Evolutionary conservation across 371 early-diverging fungal species (phyloP), one percentile per base, ranked within the genome.

Genomic region (Rhizomucor pusillus): DNA sequence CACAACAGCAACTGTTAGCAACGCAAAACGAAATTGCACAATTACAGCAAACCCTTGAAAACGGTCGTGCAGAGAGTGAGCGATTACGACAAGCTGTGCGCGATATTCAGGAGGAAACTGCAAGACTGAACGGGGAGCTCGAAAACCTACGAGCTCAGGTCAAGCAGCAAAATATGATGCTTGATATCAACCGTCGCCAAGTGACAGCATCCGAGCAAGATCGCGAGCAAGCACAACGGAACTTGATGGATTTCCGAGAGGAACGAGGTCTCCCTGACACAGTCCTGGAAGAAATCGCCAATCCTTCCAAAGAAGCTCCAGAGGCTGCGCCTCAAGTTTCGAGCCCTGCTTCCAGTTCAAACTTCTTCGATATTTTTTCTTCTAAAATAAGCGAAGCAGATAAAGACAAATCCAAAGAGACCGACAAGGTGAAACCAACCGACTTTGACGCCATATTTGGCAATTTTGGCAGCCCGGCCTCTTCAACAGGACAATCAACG

Each of bases 161-260:
- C 33, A 79, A 79, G 45, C 75, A 75, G 22, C 73, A 75, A 24
- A 51, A 52, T 29, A 75, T 71, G 71, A 69, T 73, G 75, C 43
- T 75, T 41, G 75, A 73, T 62, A 75, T 79, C 48, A 73, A 73
- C 49, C 62, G 65, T 34, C 61, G 69, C 7, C 79, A 79, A 59
- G 75, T 75, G 0, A 73, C 71, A n/a, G 75, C 79, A 9, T 69
- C 75, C 43, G 79, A 73, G 24, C 67, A 71, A 44, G 79, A 79
- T 43, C 52, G 73, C 6, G 60, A 73, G 10, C 65, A 64, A 43
- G 74, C 69, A 2, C 63, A 64, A 24, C 65, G 72, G 12, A 54
- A 77, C 55, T 44, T 77, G 7, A 59, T 53, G 20, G 77, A 77
- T 44, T 66, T 62, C 24, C 67, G 69, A 43, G 57, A 59, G 13